phyloP scores from a whole-genome alignment of 495 filamentous ascomycete species.

The Melanomma pulvis-pyrius region DNA sequence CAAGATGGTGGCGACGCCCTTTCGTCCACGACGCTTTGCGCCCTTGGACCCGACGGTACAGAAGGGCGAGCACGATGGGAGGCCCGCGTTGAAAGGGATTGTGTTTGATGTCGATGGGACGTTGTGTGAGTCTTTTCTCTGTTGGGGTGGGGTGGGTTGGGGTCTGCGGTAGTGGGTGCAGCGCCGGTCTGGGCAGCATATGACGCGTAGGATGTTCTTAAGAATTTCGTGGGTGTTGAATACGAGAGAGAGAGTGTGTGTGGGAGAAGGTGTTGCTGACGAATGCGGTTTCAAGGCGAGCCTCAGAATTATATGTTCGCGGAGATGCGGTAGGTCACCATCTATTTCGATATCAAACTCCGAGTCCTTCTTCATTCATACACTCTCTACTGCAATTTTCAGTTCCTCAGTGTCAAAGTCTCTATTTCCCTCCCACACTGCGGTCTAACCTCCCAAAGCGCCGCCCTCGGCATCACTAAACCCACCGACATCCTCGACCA shows the following conservation, averaged over 20 bases:
- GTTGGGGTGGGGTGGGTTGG: no score
- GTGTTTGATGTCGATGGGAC: conserved; percentile 97
- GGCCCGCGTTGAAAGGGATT: conserved; percentile 72
- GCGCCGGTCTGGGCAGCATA: not conserved
- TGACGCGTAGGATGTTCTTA: no score
- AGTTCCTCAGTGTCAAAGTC: no score
- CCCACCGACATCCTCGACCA: conserved; percentile 83
- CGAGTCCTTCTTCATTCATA: no score
- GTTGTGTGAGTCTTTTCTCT: conserved; percentile 64
- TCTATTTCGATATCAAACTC: no score
- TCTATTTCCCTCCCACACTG: no score
- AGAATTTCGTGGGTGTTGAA: no score
- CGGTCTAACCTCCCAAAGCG: conserved; percentile 45
- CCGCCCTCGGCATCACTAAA: conserved; percentile 67
- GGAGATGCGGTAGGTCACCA: conserved; percentile 66
- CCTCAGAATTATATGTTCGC: conserved; percentile 96
- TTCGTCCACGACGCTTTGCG: conserved; percentile 49
- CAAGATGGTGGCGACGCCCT: not conserved
- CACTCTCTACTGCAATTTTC: no score
- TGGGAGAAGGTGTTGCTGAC: not conserved
- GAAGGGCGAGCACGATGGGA: conserved; percentile 36
- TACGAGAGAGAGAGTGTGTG: no score
- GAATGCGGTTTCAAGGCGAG: conserved; percentile 55
- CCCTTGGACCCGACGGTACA: conserved; percentile 53
- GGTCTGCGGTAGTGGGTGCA: no score